Evolutionary conservation across 106 monocot species (phyloP), one percentile per base, ranked within the genome.

Genomic region (Cymbidium sinense): DNA sequence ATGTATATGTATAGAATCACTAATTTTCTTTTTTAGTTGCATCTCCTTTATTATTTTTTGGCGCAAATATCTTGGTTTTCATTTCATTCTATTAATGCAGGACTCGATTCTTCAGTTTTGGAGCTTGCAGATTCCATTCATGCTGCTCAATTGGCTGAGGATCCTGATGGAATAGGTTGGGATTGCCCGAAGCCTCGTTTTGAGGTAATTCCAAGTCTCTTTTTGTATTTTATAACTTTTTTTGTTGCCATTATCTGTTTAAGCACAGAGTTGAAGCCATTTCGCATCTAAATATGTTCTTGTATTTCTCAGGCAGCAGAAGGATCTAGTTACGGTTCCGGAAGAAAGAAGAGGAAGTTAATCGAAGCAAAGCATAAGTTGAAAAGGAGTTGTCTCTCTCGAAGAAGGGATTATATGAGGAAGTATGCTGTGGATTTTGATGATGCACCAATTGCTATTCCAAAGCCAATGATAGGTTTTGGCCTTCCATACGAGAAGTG

Each of bases 401-500:
- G 71, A 28, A 74, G 74, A 74, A 44, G 44, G 28, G 74, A 74
- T 43, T 76, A 52, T 34, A 34, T 76, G 34, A 58, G 21, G 34
- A 81, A 50, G 18, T n/a, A 25, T 23, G 36, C 27, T 27, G 5
- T 35, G 35, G 83, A 79, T 51, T 25, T n/a, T 4, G 50, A 80
- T 17, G 15, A 54, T 65, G 35, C 80, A 4, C 28, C 47, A 3
- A n/a, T 76, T 23, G 2, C n/a, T 27, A 64, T 93, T 12, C 93
- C 96, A 33, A 85, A 84, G 1, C 91, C 93, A 17, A 96, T 96
- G 93, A 51, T 96, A 37, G 96, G 96, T 1, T 96, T 89, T 37
- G 79, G 91, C 73, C 82, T 93, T 35, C 96, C 96, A 8, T 79
- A 41, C 50, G 74, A 91, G 34, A 67, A 31, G 44, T 74, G 74